Evolutionary conservation across 2,329 filamentous ascomycete genomes (phyloP).

Genomic region (Teratosphaeria nubilosa): DNA sequence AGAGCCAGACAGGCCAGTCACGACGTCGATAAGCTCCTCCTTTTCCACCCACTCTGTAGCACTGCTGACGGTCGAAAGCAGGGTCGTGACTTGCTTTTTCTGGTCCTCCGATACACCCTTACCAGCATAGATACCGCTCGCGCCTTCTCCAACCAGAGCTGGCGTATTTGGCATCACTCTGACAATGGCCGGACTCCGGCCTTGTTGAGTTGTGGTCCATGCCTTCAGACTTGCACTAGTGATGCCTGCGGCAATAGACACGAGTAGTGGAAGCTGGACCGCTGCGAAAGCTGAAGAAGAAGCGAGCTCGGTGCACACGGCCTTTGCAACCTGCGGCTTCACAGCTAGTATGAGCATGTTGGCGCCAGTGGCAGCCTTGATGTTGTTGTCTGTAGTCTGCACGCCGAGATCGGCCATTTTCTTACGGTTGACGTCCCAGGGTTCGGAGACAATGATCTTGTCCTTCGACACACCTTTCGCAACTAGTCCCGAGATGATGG

Average conservation of each 20-base stretch:
- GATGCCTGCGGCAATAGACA: constrained; percentile 19
- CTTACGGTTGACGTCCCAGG: constrained; percentile 19
- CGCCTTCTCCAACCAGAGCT: constrained; percentile 18
- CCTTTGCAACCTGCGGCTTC: constrained; percentile 20
- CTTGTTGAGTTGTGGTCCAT: constrained; percentile 14
- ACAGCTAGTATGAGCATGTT: constrained; percentile 19
- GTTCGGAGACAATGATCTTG: constrained; percentile 20
- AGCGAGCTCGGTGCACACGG: constrained; percentile 17
- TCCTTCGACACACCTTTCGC: constrained; percentile 12
- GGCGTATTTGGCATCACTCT: constrained; percentile 21
- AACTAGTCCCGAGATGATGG: constrained; percentile 19
- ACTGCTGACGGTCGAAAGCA: constrained; percentile 16
- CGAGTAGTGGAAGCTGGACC: constrained; percentile 11
- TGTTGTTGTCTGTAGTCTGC: constrained; percentile 15
- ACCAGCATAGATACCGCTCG: constrained; percentile 16
- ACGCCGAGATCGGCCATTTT: constrained; percentile 20
- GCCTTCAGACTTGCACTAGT: constrained; percentile 12
- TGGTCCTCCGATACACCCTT: constrained; percentile 13
- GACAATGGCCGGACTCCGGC: constrained; percentile 14
- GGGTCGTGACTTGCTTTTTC: constrained; percentile 12
- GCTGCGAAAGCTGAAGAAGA: constrained; percentile 9
- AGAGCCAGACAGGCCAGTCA: constrained; percentile 18
- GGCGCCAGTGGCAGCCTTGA: constrained; percentile 14
- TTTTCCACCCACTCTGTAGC: constrained; percentile 18
- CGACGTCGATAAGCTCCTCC: constrained; percentile 18